Evolutionary conservation across 2,329 filamentous ascomycete genomes (phyloP), one percentile per base, ranked within the genome.

Genomic region (Alternaria viburni): DNA sequence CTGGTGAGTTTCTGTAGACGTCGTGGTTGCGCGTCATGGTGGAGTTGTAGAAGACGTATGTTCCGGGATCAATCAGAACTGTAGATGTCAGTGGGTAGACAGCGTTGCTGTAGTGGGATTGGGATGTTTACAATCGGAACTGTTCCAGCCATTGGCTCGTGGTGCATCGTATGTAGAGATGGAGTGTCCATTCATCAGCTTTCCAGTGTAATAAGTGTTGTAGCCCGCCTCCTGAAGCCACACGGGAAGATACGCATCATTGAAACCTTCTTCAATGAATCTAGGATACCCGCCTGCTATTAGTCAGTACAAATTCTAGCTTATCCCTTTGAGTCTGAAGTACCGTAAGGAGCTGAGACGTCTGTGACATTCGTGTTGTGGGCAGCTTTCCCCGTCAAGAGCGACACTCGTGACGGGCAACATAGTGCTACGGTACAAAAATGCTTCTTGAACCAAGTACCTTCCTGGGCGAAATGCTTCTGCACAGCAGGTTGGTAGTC

Each of bases 291-390:
- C 86, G 19, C 86, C 84, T 80, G 17, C 3, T 5, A 13, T 36
- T 7, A 23, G 19, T 56, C 5, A 51, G 43, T 2, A 46, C 23
- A 11, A 0, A 72, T 32, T 10, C 12, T 3, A 23, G 10, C n/a
- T n/a, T 19, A 15, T 15, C 2, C 2, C 11, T 5, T 17, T 5
- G 2, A 1, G 1, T 44, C 3, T n/a, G n/a, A 26, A 76, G 62
- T 77, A 84, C 83, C 86, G 62, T 86, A 86, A 11, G 86, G 86
- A 51, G 87, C 81, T 28, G 74, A 76, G 1, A 87, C 83, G 70
- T 86, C 84, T 0, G 90, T 92, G 1, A 92, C 88, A 67, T 92
- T 92, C 0, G 89, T 91, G 67, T 91, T 91, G 69, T 92, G 90
- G 0, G 89, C 88, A 7, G 87, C 84, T 70, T 86, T 87, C 0